Evolutionary conservation across 345 rosid genomes (phyloP).

Genomic region (Camelina neglecta): DNA sequence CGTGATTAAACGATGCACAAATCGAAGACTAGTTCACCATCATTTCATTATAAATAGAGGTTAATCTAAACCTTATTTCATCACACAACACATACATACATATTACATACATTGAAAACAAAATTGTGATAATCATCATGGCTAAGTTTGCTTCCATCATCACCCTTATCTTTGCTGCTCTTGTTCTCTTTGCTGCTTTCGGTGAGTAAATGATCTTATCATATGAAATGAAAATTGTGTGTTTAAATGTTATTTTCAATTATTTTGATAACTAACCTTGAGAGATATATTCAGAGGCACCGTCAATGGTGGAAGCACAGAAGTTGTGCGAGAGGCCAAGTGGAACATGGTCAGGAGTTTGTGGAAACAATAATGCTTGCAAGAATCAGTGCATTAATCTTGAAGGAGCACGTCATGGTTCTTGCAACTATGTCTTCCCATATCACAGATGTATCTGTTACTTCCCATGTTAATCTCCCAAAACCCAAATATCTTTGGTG

Average conservation of each 20-base stretch:
- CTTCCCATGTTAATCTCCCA: not conserved
- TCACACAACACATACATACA: not conserved
- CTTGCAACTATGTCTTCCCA: not conserved
- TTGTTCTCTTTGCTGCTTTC: no score
- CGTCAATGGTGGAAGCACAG: conserved; percentile 12
- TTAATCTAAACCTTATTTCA: not conserved
- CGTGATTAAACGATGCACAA: not conserved
- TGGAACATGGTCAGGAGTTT: not conserved
- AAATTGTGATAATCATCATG: no score
- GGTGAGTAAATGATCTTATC: no score
- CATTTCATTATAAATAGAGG: conserved; percentile 20
- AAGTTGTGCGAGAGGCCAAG: not conserved
- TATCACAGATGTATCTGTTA: not conserved
- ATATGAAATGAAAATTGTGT: not conserved
- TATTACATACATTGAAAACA: not conserved
- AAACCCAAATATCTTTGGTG: not conserved
- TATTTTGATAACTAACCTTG: not conserved
- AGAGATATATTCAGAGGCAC: not conserved
- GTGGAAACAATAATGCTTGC: not conserved
- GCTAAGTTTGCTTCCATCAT: no score
- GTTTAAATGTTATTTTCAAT: not conserved
- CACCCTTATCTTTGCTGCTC: no score
- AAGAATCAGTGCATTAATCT: conserved; percentile 45
- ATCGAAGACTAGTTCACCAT: not conserved
- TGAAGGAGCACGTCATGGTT: conserved; percentile 10